Percentiles rank a stretch among this genome's conserved stretches.
Evolutionary conservation across 805 yeast species (phyloP).

Genomic region (Pichia sporocuriosa): DNA sequence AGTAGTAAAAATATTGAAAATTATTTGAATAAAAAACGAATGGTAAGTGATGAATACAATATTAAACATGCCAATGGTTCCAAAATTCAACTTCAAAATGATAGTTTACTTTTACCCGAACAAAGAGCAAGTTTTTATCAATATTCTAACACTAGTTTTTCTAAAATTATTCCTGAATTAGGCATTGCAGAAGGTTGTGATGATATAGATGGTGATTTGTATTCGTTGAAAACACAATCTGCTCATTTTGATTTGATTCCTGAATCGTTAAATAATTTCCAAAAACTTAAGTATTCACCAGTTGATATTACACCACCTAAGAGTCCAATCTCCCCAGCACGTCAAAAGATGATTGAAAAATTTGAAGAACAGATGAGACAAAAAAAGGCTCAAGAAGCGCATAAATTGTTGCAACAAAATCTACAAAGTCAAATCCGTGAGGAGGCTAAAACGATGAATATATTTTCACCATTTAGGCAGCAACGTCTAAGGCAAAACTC

Average conservation of each 20-base stretch:
- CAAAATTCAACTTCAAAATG: constrained; percentile 16
- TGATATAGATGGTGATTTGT: constrained; percentile 1
- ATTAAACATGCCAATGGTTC: constrained; percentile 22
- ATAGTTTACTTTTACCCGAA: constrained; percentile 13
- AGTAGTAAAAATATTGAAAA: constrained; percentile 23
- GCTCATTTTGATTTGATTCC: too few species aligned
- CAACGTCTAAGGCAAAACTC: constrained; percentile 1
- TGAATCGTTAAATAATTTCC: too few species aligned
- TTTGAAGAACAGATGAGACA: constrained; percentile 12
- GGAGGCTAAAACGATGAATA: constrained; percentile 12
- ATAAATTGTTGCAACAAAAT: constrained; percentile 10
- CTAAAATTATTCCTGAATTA: constrained; percentile 24
- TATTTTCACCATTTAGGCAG: constrained; percentile 3
- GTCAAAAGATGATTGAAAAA: constrained; percentile 13
- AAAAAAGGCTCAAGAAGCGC: constrained; percentile 9
- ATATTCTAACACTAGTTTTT: constrained; percentile 15
- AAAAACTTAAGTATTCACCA: too few species aligned
- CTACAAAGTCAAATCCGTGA: constrained; percentile 10
- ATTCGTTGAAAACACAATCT: too few species aligned
- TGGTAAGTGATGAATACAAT: constrained; percentile 27
- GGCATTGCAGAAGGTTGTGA: constrained; percentile 26
- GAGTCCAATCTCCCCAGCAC: constrained; percentile 13
- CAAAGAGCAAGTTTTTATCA: constrained; percentile 19
- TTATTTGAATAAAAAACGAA: constrained; percentile 26
- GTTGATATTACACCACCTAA: neutral